A percentile compares a stretch with the other conserved stretches of the same genome.
phyloP scores from a whole-genome alignment of 148 eudicot species.

The Talinum fruticosum region DNA sequence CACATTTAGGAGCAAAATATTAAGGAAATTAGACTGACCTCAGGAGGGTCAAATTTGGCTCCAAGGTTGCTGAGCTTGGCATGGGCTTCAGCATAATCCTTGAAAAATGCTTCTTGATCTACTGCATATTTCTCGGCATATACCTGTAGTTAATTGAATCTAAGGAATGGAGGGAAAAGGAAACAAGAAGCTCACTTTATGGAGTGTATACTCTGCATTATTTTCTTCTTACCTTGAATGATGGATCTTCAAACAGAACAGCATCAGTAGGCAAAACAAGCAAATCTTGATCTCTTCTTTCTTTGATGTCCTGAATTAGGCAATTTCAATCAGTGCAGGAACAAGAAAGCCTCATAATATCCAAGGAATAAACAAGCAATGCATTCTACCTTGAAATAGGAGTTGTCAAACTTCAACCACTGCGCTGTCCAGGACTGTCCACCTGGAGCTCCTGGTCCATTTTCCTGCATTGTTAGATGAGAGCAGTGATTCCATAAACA shows the following conservation, averaged over 20 bases:
- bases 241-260: constrained; percentile 85
- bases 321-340: constrained; percentile 20
- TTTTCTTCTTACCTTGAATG: constrained; percentile 67
- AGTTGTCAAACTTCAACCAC: constrained; percentile 97
- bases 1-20: background rate
- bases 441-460: constrained; percentile 98
- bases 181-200: background rate
- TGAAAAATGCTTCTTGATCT: constrained; percentile 78
- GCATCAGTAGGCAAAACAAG: constrained; percentile 99
- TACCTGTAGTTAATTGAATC: constrained; percentile 39
- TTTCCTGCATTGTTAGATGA: constrained; percentile 57
- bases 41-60: constrained; percentile 92
- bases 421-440: constrained; percentile 96
- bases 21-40: constrained; percentile 45
- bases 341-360: constrained; percentile 4
- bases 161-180: constrained; percentile 7
- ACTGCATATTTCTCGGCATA: constrained; percentile 92
- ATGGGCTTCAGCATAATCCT: constrained; percentile 96
- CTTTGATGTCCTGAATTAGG: constrained; percentile 72
- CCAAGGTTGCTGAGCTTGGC: constrained; percentile 96
- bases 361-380: constrained; percentile 6
- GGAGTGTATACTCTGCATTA: background rate
- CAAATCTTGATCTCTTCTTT: constrained; percentile 79
- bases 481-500: background rate
- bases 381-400: constrained; percentile 74